phyloP scores from a whole-genome alignment of 208 protist species.

The Leishmania major region DNA sequence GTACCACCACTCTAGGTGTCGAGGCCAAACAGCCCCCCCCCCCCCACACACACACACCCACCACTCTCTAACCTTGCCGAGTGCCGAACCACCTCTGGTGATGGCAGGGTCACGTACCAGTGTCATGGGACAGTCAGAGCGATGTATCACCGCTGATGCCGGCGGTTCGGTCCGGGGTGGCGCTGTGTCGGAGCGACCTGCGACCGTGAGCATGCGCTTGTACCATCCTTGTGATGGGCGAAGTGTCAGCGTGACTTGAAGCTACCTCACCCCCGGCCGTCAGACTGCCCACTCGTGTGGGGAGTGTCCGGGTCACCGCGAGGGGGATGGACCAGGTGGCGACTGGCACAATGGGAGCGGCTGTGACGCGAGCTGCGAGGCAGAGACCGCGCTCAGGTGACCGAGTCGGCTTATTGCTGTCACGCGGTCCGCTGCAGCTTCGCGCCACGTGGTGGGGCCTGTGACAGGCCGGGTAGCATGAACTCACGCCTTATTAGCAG shows the following conservation, averaged over 20 bases:
- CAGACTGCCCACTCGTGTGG: neutral
- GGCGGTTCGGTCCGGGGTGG: neutral
- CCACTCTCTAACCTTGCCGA: neutral
- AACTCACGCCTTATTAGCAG: too few species aligned
- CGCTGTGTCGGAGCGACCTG: neutral
- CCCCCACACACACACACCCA: too few species aligned
- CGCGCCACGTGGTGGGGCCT: neutral
- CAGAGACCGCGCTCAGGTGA: neutral
- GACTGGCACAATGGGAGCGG: neutral
- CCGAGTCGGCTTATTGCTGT: neutral
- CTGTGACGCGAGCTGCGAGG: neutral
- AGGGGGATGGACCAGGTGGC: neutral
- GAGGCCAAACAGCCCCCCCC: too few species aligned
- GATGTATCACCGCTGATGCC: neutral
- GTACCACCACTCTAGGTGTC: too few species aligned
- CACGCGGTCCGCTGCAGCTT: neutral
- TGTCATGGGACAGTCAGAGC: neutral
- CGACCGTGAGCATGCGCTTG: neutral
- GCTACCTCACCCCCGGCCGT: neutral
- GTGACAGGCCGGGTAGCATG: neutral
- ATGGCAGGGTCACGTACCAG: neutral
- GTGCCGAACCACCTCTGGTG: neutral
- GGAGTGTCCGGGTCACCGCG: too few species aligned
- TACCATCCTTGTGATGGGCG: neutral
- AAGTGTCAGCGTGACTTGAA: neutral